These are phyloP conservation scores for Ophiocordyceps robertsii DNA, from an alignment of 2,329 filamentous ascomycete genomes.

Conservation along the genomic window DNA sequence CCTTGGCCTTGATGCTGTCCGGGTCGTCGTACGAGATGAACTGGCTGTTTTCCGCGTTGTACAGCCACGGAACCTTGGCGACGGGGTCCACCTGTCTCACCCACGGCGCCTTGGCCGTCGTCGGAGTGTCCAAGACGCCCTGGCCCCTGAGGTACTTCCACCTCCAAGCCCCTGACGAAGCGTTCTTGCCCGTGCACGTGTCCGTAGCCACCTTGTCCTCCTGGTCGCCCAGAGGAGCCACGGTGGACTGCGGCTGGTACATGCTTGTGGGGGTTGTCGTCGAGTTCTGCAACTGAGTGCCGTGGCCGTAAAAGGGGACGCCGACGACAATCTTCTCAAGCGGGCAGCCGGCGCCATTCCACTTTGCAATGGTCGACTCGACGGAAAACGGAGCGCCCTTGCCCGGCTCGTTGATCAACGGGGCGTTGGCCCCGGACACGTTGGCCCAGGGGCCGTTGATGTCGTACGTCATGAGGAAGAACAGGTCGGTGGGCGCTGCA, in stretches of 20 bases:
- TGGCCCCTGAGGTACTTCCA: slow-evolving; percentile 3
- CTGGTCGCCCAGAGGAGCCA: neutral
- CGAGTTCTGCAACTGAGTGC: slow-evolving; percentile 1
- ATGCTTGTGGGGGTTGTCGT: neutral
- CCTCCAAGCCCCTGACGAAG: slow-evolving; percentile 1
- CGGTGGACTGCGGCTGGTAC: slow-evolving; percentile 2
- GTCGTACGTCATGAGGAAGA: slow-evolving; percentile 4
- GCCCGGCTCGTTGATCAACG: slow-evolving; percentile 2
- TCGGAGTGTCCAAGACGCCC: neutral
- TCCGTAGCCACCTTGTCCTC: neutral
- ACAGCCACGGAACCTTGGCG: slow-evolving; percentile 5
- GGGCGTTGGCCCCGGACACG: slow-evolving; percentile 2
- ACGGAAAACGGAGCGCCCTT: slow-evolving; percentile 2
- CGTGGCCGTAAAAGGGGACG: slow-evolving; percentile 3
- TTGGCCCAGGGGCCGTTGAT: slow-evolving; percentile 3
- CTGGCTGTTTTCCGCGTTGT: slow-evolving; percentile 1
- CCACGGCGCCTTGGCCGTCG: slow-evolving; percentile 3
- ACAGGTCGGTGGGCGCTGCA: neutral
- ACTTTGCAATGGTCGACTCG: slow-evolving; percentile 1
- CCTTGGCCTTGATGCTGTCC: slow-evolving; percentile 4
- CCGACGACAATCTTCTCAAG: slow-evolving; percentile 1
- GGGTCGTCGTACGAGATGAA: slow-evolving; percentile 7
- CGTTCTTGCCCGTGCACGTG: neutral
- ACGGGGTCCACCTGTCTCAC: slow-evolving; percentile 1
- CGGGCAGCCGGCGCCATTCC: slow-evolving; percentile 4